These are phyloP conservation scores for Mucor velutinosus DNA, from an alignment of 371 early-diverging fungal species.

Conservation along the genomic window DNA sequence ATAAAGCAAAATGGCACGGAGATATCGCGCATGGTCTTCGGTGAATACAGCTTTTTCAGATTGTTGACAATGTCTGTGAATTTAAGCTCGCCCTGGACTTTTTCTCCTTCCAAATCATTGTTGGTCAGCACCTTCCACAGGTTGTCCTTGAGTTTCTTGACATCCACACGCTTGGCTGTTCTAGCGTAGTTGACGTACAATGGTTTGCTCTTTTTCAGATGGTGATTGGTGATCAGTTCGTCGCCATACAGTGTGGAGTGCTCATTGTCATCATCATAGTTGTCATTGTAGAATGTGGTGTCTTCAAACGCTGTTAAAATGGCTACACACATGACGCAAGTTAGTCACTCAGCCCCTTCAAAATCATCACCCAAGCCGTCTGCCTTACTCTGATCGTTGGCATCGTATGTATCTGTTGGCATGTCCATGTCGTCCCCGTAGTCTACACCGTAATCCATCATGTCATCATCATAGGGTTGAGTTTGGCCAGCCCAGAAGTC, in stretches of 20 bases:
- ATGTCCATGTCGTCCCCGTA: slow-evolving; percentile 15
- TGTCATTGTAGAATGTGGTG: slow-evolving; percentile 35
- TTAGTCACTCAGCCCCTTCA: neutral
- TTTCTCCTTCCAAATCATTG: slow-evolving; percentile 24
- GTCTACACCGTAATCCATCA: slow-evolving; percentile 14
- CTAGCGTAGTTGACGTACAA: slow-evolving; percentile 82
- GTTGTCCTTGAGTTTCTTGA: slow-evolving; percentile 92
- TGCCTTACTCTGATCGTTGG: slow-evolving; percentile 30
- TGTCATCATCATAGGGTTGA: slow-evolving; percentile 1
- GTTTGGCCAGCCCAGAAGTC: slow-evolving; percentile 46
- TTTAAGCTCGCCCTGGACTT: slow-evolving; percentile 55
- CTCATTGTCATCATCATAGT: slow-evolving; percentile 26
- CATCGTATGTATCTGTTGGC: slow-evolving; percentile 15
- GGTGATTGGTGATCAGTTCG: slow-evolving; percentile 42
- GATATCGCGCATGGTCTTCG: slow-evolving; percentile 81
- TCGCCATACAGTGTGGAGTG: slow-evolving; percentile 37
- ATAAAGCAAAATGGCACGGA: slow-evolving; percentile 97
- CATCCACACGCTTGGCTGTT: slow-evolving; percentile 92
- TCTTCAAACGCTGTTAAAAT: slow-evolving; percentile 33
- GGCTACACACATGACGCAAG: slow-evolving; percentile 10
- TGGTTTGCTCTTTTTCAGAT: slow-evolving; percentile 66
- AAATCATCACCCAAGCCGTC: neutral
- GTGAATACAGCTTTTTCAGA: slow-evolving; percentile 74
- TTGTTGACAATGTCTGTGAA: slow-evolving; percentile 76
- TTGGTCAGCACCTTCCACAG: slow-evolving; percentile 74